Base-by-base conservation (phyloP, 164 flowering plant species). In the Sextonia rubra region DNA sequence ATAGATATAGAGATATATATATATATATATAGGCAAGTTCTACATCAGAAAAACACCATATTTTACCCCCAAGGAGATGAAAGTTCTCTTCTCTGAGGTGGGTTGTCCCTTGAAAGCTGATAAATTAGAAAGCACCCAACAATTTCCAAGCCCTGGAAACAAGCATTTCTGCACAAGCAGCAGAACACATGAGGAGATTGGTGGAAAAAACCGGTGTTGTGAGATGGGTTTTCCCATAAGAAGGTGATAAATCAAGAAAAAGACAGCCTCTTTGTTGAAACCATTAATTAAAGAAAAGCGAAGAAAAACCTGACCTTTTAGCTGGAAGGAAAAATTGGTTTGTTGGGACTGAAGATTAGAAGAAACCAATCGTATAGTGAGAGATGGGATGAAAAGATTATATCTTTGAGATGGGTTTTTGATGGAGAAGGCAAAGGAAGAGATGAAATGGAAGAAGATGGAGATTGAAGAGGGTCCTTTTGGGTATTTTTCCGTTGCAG, bases 191-290 rank as follows among this genome's bases (percentile, higher is more conserved):
- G 58, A 52, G 0, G 58, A 52, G n/a, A 52, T 52, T 2, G 3
- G 26, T 61, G 14, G 27, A 30, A 64, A 64, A 64, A 64, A n/a
- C 12, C 3, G 60, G 56, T 64, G 49, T 72, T 22, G 52, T 49
- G 62, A 65, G 29, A 49, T 49, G 62, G 68, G 37, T 62, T 26
- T 62, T 62, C 65, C 4, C 29, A n/a, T 62, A 24, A 62, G 65
- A 62, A 62, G 65, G 12, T 62, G 65, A 11, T 23, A 62, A 26
- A 26, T 26, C 9, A 47, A 47, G 60, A 47, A 60, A 30, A 47
- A 12, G 24, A 47, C 14, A 15, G 8, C 30, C 5, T 48, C 1
- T 49, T 25, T 48, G 29, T 25, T 48, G 29, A 68, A 68, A 30
- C 29, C 60, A 68, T 24, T 27, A n/a, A 66, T 37, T 55, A 48